Percentiles rank a stretch among this genome's conserved stretches.
Conservation (phyloP, 225 moss, liverwort and hornwort genomes). For the Climacium dendroides region DNA sequence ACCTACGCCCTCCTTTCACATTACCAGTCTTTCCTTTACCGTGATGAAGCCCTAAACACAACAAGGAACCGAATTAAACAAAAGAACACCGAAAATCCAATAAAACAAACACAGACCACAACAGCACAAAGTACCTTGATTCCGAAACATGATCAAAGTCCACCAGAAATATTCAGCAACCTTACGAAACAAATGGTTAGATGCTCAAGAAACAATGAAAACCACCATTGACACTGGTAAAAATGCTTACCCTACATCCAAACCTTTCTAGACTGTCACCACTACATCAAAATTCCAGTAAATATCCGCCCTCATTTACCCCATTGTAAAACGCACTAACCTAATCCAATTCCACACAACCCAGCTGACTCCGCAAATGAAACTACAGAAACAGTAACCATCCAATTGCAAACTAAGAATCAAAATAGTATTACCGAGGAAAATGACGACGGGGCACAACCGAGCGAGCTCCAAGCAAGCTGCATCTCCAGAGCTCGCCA, state of each 20-base stretch:
- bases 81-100: neutral
- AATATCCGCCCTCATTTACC: neutral
- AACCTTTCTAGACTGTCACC: neutral
- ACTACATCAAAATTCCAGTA: neutral
- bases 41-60: neutral
- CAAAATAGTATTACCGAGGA: neutral
- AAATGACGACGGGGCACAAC: neutral
- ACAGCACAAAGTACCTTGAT: neutral
- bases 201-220: neutral
- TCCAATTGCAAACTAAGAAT: neutral
- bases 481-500: conserved; percentile 26
- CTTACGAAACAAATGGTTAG: neutral
- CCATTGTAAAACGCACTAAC: neutral
- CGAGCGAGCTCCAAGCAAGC: neutral
- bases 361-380: neutral
- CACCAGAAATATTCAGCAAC: neutral
- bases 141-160: neutral
- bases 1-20: neutral
- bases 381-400: neutral
- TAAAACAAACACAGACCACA: neutral
- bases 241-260: neutral
- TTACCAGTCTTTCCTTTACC: neutral
- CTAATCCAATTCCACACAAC: neutral
- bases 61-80: neutral
- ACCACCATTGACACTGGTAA: neutral